A percentile compares a stretch with the other conserved stretches of the same genome.
These are phyloP conservation scores for Phialophora tarda DNA, from an alignment of 2,329 filamentous ascomycete species.

Conservation along the genomic window DNA sequence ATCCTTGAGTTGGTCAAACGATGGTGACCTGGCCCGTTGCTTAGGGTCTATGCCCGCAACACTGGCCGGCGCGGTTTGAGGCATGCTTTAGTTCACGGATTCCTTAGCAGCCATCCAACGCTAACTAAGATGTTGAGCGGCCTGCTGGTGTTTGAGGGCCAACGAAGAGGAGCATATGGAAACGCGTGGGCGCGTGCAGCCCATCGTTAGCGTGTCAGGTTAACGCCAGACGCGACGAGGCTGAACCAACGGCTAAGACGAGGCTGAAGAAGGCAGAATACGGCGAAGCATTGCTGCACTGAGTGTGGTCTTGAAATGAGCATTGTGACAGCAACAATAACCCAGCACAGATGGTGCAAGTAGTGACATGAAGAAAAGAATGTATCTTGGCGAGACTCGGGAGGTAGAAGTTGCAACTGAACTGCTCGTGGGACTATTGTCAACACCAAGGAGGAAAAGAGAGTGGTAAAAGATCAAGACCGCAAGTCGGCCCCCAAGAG, in stretches of 20 bases:
- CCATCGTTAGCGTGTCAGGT: not conserved
- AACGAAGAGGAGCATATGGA: not conserved
- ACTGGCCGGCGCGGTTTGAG: too few relatives aligned
- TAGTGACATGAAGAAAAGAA: not conserved
- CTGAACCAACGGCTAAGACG: not conserved
- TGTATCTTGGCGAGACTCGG: too few relatives aligned
- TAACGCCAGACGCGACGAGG: not conserved
- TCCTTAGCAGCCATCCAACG: not conserved
- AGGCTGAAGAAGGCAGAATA: not conserved
- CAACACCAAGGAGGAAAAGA: not conserved
- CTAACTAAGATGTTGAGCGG: not conserved
- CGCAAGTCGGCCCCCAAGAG: not conserved
- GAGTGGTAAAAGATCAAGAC: not conserved
- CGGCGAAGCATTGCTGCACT: not conserved
- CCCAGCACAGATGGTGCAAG: not conserved
- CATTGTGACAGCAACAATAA: not conserved
- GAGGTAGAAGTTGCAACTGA: not conserved
- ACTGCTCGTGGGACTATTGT: not conserved
- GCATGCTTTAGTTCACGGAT: not conserved
- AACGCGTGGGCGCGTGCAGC: not conserved
- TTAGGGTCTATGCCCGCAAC: not conserved
- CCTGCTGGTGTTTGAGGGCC: not conserved
- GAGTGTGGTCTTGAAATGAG: not conserved
- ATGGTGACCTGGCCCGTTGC: not conserved
- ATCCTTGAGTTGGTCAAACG: constrained; percentile 7